These are phyloP conservation scores for Coemansia sp. DNA, from an alignment of 192 early-diverging fungal species.

Conservation along the genomic window DNA sequence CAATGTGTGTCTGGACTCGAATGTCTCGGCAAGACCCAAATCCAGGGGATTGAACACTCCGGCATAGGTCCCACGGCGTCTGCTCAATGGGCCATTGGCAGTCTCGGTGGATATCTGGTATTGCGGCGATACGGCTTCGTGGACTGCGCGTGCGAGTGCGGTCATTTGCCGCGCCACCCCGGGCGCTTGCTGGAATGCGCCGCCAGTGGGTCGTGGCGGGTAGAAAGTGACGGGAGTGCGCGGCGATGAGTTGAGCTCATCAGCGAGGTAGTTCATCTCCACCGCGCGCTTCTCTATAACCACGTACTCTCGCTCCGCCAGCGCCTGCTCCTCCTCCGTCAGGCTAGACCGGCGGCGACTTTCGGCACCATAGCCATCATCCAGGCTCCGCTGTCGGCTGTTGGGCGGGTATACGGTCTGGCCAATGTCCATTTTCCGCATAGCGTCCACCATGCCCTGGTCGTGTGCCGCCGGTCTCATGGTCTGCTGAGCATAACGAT, in stretches of 20 bases:
- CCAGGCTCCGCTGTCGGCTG: background rate
- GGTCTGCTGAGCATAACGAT: constrained; percentile 12
- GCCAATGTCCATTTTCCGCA: constrained; percentile 13
- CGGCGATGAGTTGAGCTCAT: constrained; percentile 58
- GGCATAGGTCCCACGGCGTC: background rate
- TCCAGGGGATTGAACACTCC: constrained; percentile 49
- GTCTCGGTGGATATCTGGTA: constrained; percentile 39
- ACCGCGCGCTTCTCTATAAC: constrained; percentile 69
- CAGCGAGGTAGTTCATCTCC: constrained; percentile 74
- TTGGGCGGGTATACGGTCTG: background rate
- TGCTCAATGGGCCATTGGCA: constrained; percentile 38
- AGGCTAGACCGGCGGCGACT: constrained; percentile 4
- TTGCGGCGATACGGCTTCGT: constrained; percentile 41
- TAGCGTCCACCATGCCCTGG: constrained; percentile 4
- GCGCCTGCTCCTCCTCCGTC: constrained; percentile 54
- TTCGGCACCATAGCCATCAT: background rate
- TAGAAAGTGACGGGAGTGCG: constrained; percentile 42
- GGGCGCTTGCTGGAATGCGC: constrained; percentile 36
- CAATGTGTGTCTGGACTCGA: constrained; percentile 37
- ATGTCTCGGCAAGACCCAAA: constrained; percentile 35
- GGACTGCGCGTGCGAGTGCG: constrained; percentile 45
- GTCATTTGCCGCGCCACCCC: constrained; percentile 50
- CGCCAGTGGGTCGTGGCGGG: constrained; percentile 27
- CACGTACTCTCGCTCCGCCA: constrained; percentile 70
- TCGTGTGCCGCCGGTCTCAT: background rate